A percentile compares a stretch with the other conserved stretches of the same genome.
Evolutionary conservation across 192 early-diverging fungal species (phyloP).

Genomic region (Backusella parvicylindrica): DNA sequence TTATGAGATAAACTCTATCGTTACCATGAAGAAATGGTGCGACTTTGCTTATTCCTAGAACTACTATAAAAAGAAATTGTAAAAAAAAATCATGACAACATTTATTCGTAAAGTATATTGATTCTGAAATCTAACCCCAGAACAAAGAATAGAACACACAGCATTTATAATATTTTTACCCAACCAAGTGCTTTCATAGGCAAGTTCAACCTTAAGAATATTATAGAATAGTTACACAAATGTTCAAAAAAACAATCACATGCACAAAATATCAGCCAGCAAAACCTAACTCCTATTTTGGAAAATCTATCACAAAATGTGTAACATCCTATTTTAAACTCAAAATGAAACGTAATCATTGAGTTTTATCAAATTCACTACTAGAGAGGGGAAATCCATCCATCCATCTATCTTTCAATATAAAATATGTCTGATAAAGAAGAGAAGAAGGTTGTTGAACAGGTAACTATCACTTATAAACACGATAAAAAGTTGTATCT

Average conservation of each 20-base stretch:
- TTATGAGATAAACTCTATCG: background rate
- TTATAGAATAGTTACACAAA: no score
- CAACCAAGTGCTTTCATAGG: no score
- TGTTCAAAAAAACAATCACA: background rate
- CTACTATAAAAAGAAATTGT: background rate
- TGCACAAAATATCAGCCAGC: background rate
- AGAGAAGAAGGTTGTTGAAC: conserved; percentile 36
- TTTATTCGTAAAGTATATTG: background rate
- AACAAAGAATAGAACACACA: no score
- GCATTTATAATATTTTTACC: no score
- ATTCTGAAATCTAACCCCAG: background rate
- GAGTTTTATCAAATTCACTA: no score
- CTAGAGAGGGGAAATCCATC: background rate
- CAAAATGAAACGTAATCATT: background rate
- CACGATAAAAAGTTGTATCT: background rate
- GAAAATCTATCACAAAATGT: background rate
- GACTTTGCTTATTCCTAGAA: background rate
- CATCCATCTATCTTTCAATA: conserved; percentile 1
- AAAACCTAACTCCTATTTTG: background rate
- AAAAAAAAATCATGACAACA: background rate
- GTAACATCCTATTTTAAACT: background rate
- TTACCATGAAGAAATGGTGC: background rate
- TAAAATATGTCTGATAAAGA: conserved; percentile 34
- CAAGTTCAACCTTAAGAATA: no score
- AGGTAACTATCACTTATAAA: conserved; percentile 7